These are phyloP conservation scores for Salix brachista DNA, from an alignment of 345 rosid species.

Conservation along the genomic window DNA sequence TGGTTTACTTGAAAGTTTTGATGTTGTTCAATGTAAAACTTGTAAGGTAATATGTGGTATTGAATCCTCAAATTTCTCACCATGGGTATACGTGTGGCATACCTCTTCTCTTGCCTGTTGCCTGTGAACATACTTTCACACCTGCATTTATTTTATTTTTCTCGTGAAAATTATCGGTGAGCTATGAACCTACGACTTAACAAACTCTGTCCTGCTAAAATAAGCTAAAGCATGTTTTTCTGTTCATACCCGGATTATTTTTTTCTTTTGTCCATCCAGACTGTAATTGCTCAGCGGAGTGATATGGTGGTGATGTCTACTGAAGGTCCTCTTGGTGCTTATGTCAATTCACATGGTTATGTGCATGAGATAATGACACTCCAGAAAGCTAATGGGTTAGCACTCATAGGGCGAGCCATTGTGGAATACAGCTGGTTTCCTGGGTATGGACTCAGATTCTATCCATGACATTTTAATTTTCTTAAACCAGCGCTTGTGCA, in stretches of 20 bases:
- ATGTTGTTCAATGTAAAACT: slow-evolving; percentile 67
- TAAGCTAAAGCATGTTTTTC: not conserved
- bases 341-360: slow-evolving; percentile 66
- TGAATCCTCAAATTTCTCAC: not conserved
- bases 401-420: slow-evolving; percentile 38
- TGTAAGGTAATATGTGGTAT: slow-evolving; percentile 55
- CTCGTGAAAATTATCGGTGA: not conserved
- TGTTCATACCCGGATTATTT: not conserved
- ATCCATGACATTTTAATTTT: not conserved
- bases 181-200: not conserved
- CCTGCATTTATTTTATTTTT: not conserved
- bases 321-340: slow-evolving; percentile 98
- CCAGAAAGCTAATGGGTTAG: slow-evolving; percentile 61
- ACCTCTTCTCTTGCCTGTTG: not conserved
- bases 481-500: not conserved
- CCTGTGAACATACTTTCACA: not conserved
- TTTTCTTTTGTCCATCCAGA: slow-evolving; percentile 35
- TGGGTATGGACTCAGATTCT: slow-evolving; percentile 52
- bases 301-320: slow-evolving; percentile 96
- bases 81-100: not conserved
- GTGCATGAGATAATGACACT: slow-evolving; percentile 88
- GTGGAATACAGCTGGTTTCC: slow-evolving; percentile 96
- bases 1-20: slow-evolving; percentile 65
- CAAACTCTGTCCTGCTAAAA: not conserved
- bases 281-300: slow-evolving; percentile 74